Evolutionary conservation across 192 early-diverging fungal species (phyloP).

Genomic region (Coemansia sp.): DNA sequence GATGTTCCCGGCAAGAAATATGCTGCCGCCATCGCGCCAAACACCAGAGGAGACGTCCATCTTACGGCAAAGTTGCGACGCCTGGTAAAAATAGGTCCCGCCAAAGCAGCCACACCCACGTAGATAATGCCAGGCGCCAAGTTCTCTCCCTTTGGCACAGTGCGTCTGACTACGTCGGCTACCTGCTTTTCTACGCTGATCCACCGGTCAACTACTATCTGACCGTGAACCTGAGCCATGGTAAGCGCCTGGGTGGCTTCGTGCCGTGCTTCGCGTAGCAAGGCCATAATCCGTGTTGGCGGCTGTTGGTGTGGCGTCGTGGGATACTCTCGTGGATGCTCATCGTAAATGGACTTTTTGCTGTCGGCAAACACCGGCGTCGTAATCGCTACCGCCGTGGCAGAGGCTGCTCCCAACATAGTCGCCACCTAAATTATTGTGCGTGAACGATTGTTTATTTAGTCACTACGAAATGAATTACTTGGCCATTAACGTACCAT

Average conservation of each 20-base stretch:
- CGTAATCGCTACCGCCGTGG: background rate
- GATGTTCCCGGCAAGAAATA: slow-evolving; percentile 55
- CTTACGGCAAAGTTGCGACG: slow-evolving; percentile 45
- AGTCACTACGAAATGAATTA: background rate
- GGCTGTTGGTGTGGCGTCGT: background rate
- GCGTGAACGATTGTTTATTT: background rate
- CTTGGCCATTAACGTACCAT: background rate
- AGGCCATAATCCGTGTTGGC: slow-evolving; percentile 19
- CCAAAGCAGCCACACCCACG: slow-evolving; percentile 49
- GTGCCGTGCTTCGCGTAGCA: slow-evolving; percentile 15
- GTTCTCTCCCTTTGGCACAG: slow-evolving; percentile 42
- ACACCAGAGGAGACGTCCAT: slow-evolving; percentile 46
- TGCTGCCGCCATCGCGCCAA: slow-evolving; percentile 33
- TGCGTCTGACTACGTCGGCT: slow-evolving; percentile 17
- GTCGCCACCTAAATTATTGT: background rate
- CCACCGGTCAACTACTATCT: slow-evolving; percentile 27
- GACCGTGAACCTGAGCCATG: slow-evolving; percentile 12
- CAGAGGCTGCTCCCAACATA: background rate
- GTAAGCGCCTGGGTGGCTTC: background rate
- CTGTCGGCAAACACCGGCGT: background rate
- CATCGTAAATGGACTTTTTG: slow-evolving; percentile 55
- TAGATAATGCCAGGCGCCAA: slow-evolving; percentile 51
- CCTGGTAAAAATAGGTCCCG: slow-evolving; percentile 54
- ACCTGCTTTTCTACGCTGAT: slow-evolving; percentile 26
- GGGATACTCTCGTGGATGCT: background rate